Evolutionary conservation across 2,329 filamentous ascomycete species (phyloP), one percentile per base, ranked within the genome.

Genomic region (Acrocalymma vagum): DNA sequence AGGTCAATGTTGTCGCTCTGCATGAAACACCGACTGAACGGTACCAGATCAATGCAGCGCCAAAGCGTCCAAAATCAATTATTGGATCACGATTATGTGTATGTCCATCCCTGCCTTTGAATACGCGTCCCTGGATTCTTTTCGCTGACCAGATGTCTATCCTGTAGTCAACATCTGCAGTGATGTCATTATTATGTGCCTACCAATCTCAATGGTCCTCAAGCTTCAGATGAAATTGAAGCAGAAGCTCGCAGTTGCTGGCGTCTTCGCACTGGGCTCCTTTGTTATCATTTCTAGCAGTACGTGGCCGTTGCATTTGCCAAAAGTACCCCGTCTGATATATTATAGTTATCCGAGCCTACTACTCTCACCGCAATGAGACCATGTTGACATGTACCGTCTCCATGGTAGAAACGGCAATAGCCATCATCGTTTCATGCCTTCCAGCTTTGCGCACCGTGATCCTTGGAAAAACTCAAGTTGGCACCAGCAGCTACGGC

Each of bases 361-460:
- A 53, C 23, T 57, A 55, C 22, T 55, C 55, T 9, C 29, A 42
- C 6, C 41, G 11, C 17, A 48, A 59, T 30, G 38, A 59, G 23
- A 58, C 52, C 2, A 58, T 59, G 54, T 31, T 59, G 18, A 59
- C 55, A 1, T 55, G 49, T 24, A 58, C 53, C 18, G 55, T 56
- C n/a, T 59, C 55, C 11, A 56, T 54, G 52, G 45, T 58, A 10
- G 55, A 59, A 31, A 52, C 45, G 4, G 53, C 69, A 4, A 64
- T 73, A 6, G 68, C 72, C 1, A 72, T 74, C 22, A 72, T 74
- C 8, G 68, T 69, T 2, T 61, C 66, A 3, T 72, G 67, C n/a
- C 64, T 72, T 1, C 70, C 70, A 9, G 55, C 55, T 8, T 33
- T 59, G 8, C 55, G 51, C 29, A 52, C 55, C 17, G 48, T 54